Evolutionary conservation across 345 rosid species (phyloP), one percentile per base, ranked within the genome.

Genomic region (Populus ilicifolia): DNA sequence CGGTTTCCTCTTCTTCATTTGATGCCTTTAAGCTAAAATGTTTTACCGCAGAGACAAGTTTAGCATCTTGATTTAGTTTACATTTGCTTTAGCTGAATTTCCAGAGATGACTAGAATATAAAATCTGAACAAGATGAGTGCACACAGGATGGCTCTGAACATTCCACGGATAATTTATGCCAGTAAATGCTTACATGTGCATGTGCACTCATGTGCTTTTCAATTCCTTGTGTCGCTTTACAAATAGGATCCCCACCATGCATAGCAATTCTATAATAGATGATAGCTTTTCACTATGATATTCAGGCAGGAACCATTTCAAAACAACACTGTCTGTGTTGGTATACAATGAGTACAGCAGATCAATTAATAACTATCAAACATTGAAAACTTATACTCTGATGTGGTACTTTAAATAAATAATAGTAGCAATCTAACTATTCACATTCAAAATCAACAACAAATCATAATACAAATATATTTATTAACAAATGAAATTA

Each of bases 301-400:
- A 70, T 69, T 81, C 78, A 72, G 74, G 71, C 56, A 35, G 67
- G 77, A 35, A 75, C 67, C 64, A 29, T 41, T 74, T 59, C 39
- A 48, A 63, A 67, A 76, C 62, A 70, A 30, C 14, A 36, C 43
- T 7, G 29, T 43, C 23, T 56, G 14, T 75, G 61, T 67, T 75
- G 65, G 39, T 68, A 29, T 56, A 11, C 46, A 41, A 9, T 41
- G 2, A 41, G 46, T 41, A 41, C 46, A 41, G 3, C 46, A 41
- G 3, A 41, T 41, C 46, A 41, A 41, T 2, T 41, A 41, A 41
- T 10, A 41, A 41, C 46, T 41, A 41, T 41, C 46, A 43, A 43
- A 11, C 46, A 3, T 10, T 43, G 46, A 43, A 43, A 43, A 43
- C 46, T 43, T 43, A 11, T 43, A 43, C 3, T 43, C 46, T 43